These are phyloP conservation scores for Chrysochromulina tobinii DNA, from an alignment of 78 protist species.

Conservation along the genomic window DNA sequence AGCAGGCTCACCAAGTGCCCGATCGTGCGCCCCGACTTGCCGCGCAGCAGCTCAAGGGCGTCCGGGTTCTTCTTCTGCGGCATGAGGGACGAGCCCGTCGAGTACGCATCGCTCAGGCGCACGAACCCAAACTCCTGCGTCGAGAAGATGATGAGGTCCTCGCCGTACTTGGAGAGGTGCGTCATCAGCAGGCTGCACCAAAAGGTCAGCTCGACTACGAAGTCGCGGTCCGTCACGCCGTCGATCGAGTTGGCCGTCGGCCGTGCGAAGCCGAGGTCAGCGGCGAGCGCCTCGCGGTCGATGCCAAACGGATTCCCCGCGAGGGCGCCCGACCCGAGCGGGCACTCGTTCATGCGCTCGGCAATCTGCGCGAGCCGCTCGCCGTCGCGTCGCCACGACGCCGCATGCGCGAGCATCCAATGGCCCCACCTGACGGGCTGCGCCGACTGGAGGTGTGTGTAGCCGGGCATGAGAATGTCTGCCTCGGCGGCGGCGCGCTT, in stretches of 20 bases:
- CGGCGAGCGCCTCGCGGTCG: conserved; percentile 64
- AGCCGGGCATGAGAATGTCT: conserved; percentile 67
- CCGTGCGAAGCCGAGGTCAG: conserved; percentile 42
- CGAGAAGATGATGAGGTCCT: conserved; percentile 71
- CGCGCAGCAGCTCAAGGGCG: conserved; percentile 73
- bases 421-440: conserved; percentile 76
- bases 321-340: conserved; percentile 63
- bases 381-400: conserved; percentile 45
- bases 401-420: conserved; percentile 64
- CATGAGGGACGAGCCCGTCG: conserved; percentile 66
- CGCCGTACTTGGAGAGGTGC: conserved; percentile 64
- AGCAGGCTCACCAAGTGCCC: conserved; percentile 42
- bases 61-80: conserved; percentile 87
- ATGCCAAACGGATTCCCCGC: conserved; percentile 78
- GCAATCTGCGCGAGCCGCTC: conserved; percentile 20
- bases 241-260: conserved; percentile 64
- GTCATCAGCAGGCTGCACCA: conserved; percentile 50
- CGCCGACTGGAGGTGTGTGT: conserved; percentile 72
- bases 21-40: conserved; percentile 59
- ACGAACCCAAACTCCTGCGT: conserved; percentile 71
- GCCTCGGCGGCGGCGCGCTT: conserved; percentile 49
- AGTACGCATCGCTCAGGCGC: conserved; percentile 63
- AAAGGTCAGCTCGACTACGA: conserved; percentile 65
- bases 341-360: background rate
- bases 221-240: conserved; percentile 69